Percentiles rank a stretch among this genome's conserved stretches.
Evolutionary conservation across 2,329 filamentous ascomycete species (phyloP).

Genomic region (Colletotrichum tabaci): DNA sequence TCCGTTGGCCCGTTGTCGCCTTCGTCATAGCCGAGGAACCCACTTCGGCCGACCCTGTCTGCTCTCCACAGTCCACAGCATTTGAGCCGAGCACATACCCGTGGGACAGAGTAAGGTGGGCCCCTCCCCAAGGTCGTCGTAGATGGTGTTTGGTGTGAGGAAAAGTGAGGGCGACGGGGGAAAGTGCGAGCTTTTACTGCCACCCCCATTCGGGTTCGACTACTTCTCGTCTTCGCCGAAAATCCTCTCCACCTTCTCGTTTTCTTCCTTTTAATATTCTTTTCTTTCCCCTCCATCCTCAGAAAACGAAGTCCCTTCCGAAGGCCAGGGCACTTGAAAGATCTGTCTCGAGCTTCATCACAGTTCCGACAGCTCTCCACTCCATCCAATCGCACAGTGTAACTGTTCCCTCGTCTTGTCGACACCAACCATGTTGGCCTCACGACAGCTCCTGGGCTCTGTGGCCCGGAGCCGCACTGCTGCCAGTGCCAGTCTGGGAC

Average conservation of each 20-base stretch:
- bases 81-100: conserved; percentile 35
- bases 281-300: conserved; percentile 46
- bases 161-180: conserved; percentile 12
- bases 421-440: conserved; percentile 76
- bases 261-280: conserved; percentile 44
- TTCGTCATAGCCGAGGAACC: conserved; percentile 44
- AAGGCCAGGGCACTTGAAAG: conserved; percentile 39
- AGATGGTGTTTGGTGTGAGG: conserved; percentile 15
- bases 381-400: conserved; percentile 50
- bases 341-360: conserved; percentile 31
- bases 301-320: conserved; percentile 19
- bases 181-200: conserved; percentile 33
- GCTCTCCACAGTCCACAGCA: conserved; percentile 30
- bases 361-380: conserved; percentile 39
- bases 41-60: conserved; percentile 36
- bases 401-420: conserved; percentile 41
- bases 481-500: conserved; percentile 70
- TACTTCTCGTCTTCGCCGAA: conserved; percentile 43
- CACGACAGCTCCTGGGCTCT: conserved; percentile 78
- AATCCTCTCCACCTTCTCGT: conserved; percentile 48
- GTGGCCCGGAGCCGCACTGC: conserved; percentile 73
- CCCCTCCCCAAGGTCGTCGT: conserved; percentile 11
- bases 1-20: conserved; percentile 41
- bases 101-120: conserved; percentile 7
- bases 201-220: conserved; percentile 37